A percentile compares a stretch with the other conserved stretches of the same genome.
Conservation (phyloP, 805 yeast species). For the Limtongia smithiae region DNA sequence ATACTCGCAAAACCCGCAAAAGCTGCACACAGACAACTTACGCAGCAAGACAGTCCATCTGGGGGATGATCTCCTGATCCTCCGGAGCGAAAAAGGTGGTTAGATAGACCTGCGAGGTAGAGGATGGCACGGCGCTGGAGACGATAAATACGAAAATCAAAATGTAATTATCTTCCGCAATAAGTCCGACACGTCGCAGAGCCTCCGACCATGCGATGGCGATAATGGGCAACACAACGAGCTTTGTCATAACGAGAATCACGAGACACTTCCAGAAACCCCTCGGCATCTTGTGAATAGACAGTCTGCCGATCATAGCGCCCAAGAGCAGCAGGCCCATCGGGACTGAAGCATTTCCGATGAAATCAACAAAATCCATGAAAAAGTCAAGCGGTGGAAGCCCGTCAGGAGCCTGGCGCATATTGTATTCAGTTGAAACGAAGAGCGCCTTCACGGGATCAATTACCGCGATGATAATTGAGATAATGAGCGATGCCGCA, state of each 20-base stretch:
- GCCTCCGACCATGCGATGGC: slow-evolving; percentile 69
- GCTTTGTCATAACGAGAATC: slow-evolving; percentile 52
- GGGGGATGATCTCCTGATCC: slow-evolving; percentile 45
- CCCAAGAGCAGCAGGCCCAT: slow-evolving; percentile 79
- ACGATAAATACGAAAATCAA: slow-evolving; percentile 70
- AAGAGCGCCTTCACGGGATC: slow-evolving; percentile 80
- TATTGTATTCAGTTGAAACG: slow-evolving; percentile 43
- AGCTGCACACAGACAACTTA: slow-evolving; percentile 32
- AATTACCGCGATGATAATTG: slow-evolving; percentile 71
- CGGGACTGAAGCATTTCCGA: slow-evolving; percentile 88
- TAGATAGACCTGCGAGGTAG: slow-evolving; percentile 81
- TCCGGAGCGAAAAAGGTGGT: slow-evolving; percentile 85
- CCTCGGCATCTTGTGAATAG: slow-evolving; percentile 54
- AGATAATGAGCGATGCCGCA: slow-evolving; percentile 62
- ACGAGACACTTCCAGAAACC: slow-evolving; percentile 65
- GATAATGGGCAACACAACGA: slow-evolving; percentile 72
- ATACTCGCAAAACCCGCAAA: too few relatives aligned
- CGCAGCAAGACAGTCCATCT: slow-evolving; percentile 80
- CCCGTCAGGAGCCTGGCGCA: slow-evolving; percentile 78
- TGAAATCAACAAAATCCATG: slow-evolving; percentile 74
- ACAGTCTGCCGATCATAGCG: slow-evolving; percentile 77
- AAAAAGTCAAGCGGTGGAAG: slow-evolving; percentile 79
- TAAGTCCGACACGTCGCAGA: slow-evolving; percentile 59
- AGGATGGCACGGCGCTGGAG: slow-evolving; percentile 78
- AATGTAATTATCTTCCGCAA: slow-evolving; percentile 52